Evolutionary conservation across 2,329 filamentous ascomycete genomes (phyloP).

Genomic region (Fusarium anthophilum): DNA sequence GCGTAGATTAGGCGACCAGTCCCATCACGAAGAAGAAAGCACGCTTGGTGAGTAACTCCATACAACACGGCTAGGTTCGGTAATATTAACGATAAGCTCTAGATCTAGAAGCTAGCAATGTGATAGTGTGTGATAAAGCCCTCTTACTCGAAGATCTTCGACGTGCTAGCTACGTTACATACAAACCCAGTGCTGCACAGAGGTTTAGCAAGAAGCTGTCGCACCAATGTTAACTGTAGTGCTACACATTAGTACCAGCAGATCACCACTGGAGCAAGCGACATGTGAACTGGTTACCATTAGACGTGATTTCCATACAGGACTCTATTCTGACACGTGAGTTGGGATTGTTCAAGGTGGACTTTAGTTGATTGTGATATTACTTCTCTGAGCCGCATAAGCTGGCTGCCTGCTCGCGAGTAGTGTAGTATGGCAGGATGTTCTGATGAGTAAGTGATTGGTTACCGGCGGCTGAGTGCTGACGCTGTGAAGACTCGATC

Average conservation of each 20-base stretch:
- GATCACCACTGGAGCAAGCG: neutral
- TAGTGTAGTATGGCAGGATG: accelerated
- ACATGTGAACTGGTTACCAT: accelerated
- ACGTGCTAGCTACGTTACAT: accelerated
- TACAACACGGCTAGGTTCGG: accelerated
- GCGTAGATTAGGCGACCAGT: neutral
- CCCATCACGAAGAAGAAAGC: accelerated
- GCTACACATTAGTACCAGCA: accelerated
- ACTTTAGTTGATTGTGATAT: accelerated
- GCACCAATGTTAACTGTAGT: accelerated
- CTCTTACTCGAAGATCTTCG: accelerated
- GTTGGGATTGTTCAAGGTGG: accelerated
- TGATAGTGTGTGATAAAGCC: neutral
- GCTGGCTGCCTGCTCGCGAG: accelerated
- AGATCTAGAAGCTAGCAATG: neutral
- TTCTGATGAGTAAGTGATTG: neutral
- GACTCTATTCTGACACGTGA: accelerated
- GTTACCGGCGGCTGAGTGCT: neutral
- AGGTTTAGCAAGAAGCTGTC: no score
- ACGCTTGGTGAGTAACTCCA: accelerated
- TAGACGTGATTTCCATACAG: accelerated
- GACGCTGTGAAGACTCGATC: accelerated
- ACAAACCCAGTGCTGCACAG: accelerated
- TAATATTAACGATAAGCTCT: neutral
- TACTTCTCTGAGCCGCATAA: accelerated